Evolutionary conservation across 2,329 filamentous ascomycete genomes (phyloP), one percentile per base, ranked within the genome.

Genomic region (Trichoderma sp.): DNA sequence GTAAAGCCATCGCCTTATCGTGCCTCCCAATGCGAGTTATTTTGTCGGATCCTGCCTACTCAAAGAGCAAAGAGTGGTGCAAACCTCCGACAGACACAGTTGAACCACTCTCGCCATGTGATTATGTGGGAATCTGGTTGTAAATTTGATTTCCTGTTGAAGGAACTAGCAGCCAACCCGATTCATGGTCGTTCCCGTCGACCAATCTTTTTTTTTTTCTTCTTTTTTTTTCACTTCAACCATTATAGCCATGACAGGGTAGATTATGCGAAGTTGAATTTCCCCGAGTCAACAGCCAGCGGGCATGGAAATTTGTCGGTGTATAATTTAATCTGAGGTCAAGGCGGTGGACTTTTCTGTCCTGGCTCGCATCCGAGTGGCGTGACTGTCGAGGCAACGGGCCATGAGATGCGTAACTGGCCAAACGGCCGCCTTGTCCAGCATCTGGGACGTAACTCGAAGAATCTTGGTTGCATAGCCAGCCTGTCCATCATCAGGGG

Each of bases 361-460:
- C 61, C 87, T 82, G 3, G 80, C 81, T 61, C 84, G 83, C 81
- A 87, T 85, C 72, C 86, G 83, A 70, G 81, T 84, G 1, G 87
- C 86, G 67, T 89, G 87, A 23, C 83, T 84, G 73, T 89, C 86
- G 20, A 89, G 82, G 73, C 86, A 88, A 65, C 83, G 83, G 1
- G 86, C 84, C 82, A 88, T 88, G 32, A 89, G 79, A 65, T 85
- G 85, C 39, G 86, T 86, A 15, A 88, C 86, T 80, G 95, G 95
- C 95, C 96, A 99, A 32, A 97, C 93, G 74, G 93, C 92, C 74
- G 93, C 92, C 82, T 94, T 94, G 75, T 95, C 92, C 74, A 98
- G 87, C 87, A 97, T 92, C 82, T 93, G 92, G 62, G 94, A 93
- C 74, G 93, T 96, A 69, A 96, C 88, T 77, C 93, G 88, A 76